phyloP scores from a whole-genome alignment of 1,284 basidiomycete genomes.

The Puccinia brachypodii region DNA sequence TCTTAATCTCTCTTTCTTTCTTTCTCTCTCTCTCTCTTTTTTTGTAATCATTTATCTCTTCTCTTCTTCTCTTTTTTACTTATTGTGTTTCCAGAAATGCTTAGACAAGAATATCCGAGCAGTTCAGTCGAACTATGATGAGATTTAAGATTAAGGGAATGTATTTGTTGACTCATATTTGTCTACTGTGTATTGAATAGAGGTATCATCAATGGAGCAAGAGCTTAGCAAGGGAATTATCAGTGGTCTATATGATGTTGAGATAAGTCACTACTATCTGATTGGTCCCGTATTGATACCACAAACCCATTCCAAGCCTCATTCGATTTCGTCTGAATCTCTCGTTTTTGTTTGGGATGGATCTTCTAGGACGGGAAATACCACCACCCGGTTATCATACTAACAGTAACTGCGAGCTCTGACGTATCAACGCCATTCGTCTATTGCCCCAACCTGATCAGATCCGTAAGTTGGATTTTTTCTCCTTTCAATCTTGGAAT shows the following conservation, averaged over 20 bases:
- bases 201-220: neutral
- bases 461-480: neutral
- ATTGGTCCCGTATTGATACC: neutral
- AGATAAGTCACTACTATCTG: neutral
- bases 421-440: neutral
- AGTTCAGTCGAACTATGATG: neutral
- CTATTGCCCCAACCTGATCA: neutral
- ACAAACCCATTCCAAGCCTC: neutral
- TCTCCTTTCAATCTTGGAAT: neutral
- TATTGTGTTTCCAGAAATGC: neutral
- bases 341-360: neutral
- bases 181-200: neutral
- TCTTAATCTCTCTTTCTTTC: too few relatives aligned
- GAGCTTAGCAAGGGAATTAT: too few relatives aligned
- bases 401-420: neutral
- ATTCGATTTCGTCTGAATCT: too few relatives aligned
- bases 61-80: neutral
- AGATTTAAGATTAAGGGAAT: neutral
- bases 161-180: neutral
- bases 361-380: neutral
- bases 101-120: neutral
- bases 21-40: too few relatives aligned
- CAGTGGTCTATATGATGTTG: too few relatives aligned
- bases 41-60: too few relatives aligned
- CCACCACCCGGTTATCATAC: neutral